A percentile compares a stretch with the other conserved stretches of the same genome.
phyloP scores from a whole-genome alignment of 2,329 filamentous ascomycete genomes.

The Fusarium verrucosum region DNA sequence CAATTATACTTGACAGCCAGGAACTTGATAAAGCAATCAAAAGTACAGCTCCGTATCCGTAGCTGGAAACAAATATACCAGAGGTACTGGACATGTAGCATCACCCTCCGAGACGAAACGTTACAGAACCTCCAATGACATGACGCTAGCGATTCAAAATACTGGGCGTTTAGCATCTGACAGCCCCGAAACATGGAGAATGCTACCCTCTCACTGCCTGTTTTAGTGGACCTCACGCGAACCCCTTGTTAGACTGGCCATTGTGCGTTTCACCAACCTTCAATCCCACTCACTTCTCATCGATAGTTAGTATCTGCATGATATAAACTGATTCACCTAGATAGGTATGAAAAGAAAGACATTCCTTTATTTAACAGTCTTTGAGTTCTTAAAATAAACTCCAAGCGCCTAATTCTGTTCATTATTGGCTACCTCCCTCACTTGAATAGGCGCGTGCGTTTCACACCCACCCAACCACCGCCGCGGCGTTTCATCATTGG shows the following conservation, averaged over 20 bases:
- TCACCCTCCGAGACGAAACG: slow-evolving; percentile 20
- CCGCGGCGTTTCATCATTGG: slow-evolving; percentile 42
- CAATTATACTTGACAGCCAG: background rate
- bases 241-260: slow-evolving; percentile 1
- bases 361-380: background rate
- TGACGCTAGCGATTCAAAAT: slow-evolving; percentile 18
- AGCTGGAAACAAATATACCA: slow-evolving; percentile 24
- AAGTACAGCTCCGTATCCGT: background rate
- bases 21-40: background rate
- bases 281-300: background rate
- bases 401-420: slow-evolving; percentile 44
- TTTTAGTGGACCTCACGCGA: background rate
- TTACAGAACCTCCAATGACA: slow-evolving; percentile 17
- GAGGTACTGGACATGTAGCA: background rate
- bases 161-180: slow-evolving; percentile 11
- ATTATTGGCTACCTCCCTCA: slow-evolving; percentile 41
- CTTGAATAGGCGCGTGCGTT: slow-evolving; percentile 40
- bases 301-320: too few species aligned
- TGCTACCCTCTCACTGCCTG: background rate
- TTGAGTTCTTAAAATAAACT: slow-evolving; percentile 24
- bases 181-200: slow-evolving; percentile 22
- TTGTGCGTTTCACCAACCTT: slow-evolving; percentile 20
- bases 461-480: slow-evolving; percentile 41
- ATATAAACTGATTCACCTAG: background rate
- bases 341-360: background rate